Conservation (phyloP, 2,329 filamentous ascomycete species). For the Thermoascus crustaceus region DNA sequence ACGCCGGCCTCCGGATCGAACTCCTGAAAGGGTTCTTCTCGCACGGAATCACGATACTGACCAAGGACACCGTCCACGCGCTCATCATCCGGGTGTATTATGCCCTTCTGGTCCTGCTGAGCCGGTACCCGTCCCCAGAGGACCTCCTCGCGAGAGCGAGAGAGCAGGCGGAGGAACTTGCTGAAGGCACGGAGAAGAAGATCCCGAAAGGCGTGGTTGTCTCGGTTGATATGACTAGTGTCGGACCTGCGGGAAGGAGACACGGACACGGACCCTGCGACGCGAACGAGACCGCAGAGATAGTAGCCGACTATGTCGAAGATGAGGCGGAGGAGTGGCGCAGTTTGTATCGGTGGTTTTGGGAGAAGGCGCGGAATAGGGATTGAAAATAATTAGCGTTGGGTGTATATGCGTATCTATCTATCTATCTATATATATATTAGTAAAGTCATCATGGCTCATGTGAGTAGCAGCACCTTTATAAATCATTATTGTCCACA, state of each 20-base stretch:
- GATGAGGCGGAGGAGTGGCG: slow-evolving; percentile 34
- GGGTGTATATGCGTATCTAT: neutral
- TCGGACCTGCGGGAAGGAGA: slow-evolving; percentile 10
- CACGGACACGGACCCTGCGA: too few relatives aligned
- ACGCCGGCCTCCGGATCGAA: slow-evolving; percentile 68
- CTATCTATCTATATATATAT: neutral
- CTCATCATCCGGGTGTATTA: slow-evolving; percentile 67
- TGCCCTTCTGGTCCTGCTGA: slow-evolving; percentile 45
- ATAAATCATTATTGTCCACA: too few relatives aligned
- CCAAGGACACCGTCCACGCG: slow-evolving; percentile 69
- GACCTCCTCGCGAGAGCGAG: slow-evolving; percentile 33
- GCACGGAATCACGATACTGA: slow-evolving; percentile 79
- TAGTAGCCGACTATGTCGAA: slow-evolving; percentile 39
- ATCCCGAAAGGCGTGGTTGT: slow-evolving; percentile 18
- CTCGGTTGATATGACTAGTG: slow-evolving; percentile 23
- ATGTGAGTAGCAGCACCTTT: too few relatives aligned
- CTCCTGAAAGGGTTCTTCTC: slow-evolving; percentile 76
- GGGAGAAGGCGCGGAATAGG: slow-evolving; percentile 33
- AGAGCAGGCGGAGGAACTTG: slow-evolving; percentile 33
- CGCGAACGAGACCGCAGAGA: slow-evolving; percentile 36
- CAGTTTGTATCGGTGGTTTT: slow-evolving; percentile 35
- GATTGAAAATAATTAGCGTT: neutral
- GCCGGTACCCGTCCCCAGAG: slow-evolving; percentile 36
- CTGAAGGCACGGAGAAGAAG: slow-evolving; percentile 25
- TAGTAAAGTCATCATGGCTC: too few relatives aligned